A percentile compares a stretch with the other conserved stretches of the same genome.
These are phyloP conservation scores for Anthracocystis panici-leucophaei DNA, from an alignment of 1,284 basidiomycete genomes.

Conservation along the genomic window DNA sequence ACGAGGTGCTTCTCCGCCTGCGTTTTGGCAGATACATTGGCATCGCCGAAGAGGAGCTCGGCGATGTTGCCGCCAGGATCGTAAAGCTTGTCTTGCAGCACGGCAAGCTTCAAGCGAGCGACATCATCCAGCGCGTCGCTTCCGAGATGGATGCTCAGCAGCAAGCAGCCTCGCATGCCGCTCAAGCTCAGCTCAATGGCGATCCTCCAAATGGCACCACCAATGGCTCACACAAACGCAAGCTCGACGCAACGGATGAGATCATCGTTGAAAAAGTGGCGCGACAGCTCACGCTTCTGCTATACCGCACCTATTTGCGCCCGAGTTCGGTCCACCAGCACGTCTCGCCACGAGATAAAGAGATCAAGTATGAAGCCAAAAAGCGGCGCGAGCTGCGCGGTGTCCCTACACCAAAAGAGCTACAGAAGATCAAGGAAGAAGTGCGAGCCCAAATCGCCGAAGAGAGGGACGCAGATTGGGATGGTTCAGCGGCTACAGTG, in stretches of 20 bases:
- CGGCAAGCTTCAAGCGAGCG: slow-evolving; percentile 83
- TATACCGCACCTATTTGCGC: slow-evolving; percentile 58
- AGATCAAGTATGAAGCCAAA: slow-evolving; percentile 62
- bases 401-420: slow-evolving; percentile 70
- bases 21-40: slow-evolving; percentile 76
- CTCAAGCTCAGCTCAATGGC: slow-evolving; percentile 17
- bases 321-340: slow-evolving; percentile 61
- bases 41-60: slow-evolving; percentile 81
- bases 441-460: slow-evolving; percentile 66
- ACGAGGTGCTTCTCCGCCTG: slow-evolving; percentile 67
- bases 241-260: slow-evolving; percentile 29
- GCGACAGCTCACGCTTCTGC: slow-evolving; percentile 41
- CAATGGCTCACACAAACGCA: slow-evolving; percentile 42
- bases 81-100: slow-evolving; percentile 77
- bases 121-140: slow-evolving; percentile 76
- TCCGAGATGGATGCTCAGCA: slow-evolving; percentile 26
- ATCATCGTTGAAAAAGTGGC: slow-evolving; percentile 18
- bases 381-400: slow-evolving; percentile 60
- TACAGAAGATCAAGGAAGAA: slow-evolving; percentile 64
- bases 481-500: slow-evolving; percentile 22
- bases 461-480: slow-evolving; percentile 68
- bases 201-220: slow-evolving; percentile 16
- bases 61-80: slow-evolving; percentile 72
- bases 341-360: slow-evolving; percentile 70
- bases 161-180: slow-evolving; percentile 2